A percentile compares a stretch with the other conserved stretches of the same genome.
phyloP scores from a whole-genome alignment of 1,139 yeast species.

The Yamadazyma buinensis region DNA sequence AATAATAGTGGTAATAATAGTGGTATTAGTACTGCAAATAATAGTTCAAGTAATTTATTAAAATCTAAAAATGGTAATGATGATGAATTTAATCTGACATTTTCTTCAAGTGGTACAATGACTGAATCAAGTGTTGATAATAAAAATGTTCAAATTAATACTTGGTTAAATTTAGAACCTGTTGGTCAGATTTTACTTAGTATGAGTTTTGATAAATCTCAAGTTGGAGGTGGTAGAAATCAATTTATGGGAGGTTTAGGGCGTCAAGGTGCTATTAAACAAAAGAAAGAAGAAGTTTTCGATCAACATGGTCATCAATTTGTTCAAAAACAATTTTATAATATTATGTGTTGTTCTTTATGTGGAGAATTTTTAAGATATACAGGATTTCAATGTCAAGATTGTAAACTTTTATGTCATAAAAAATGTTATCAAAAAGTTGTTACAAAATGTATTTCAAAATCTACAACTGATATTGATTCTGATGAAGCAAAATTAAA shows the following conservation, averaged over 20 bases:
- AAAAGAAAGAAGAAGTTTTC: constrained; percentile 88
- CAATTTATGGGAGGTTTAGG: constrained; percentile 74
- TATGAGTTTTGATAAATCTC: constrained; percentile 72
- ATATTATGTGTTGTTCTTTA: constrained; percentile 93
- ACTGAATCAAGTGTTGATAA: constrained; percentile 1
- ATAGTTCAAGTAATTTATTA: not conserved
- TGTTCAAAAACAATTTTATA: constrained; percentile 92
- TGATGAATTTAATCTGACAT: not conserved
- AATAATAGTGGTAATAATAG: constrained; percentile 1
- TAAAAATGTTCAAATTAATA: constrained; percentile 42
- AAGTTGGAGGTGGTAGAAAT: constrained; percentile 48
- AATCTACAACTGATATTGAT: constrained; percentile 79
- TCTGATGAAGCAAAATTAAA: constrained; percentile 83
- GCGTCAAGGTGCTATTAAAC: constrained; percentile 97
- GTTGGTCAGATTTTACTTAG: constrained; percentile 82
- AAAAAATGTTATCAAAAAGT: constrained; percentile 91
- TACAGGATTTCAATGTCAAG: constrained; percentile 95
- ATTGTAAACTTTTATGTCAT: constrained; percentile 91
- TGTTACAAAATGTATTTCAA: constrained; percentile 92
- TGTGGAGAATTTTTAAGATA: constrained; percentile 94
- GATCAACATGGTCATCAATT: constrained; percentile 98
- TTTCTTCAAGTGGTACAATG: not conserved
- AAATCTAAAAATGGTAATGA: not conserved
- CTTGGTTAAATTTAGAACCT: constrained; percentile 95
- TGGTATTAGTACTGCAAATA: not conserved